Percentiles rank a stretch among this genome's conserved stretches.
Evolutionary conservation across 2,329 filamentous ascomycete species (phyloP).

Genomic region (Madurella mycetomatis): DNA sequence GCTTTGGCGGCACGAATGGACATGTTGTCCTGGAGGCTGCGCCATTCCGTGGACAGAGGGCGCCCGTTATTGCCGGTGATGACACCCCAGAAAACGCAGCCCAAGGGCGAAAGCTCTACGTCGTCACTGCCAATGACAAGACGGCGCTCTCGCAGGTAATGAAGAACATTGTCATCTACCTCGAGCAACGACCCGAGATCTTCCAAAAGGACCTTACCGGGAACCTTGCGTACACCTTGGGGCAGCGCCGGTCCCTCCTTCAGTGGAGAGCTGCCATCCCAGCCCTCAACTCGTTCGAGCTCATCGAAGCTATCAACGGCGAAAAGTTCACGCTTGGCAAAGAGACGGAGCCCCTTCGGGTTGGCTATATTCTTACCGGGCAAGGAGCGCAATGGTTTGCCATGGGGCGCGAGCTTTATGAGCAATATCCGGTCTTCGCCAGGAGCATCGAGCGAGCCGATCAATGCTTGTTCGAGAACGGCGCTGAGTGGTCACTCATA

Average conservation of each 20-base stretch:
- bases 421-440: conserved; percentile 35
- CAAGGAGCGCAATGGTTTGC: conserved; percentile 40
- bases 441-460: conserved; percentile 35
- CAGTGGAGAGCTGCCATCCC: conserved; percentile 42
- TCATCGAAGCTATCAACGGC: conserved; percentile 41
- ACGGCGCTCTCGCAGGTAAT: conserved; percentile 32
- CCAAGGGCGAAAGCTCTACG: conserved; percentile 38
- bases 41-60: conserved; percentile 31
- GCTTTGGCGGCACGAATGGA: conserved; percentile 44
- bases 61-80: conserved; percentile 29
- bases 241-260: conserved; percentile 41
- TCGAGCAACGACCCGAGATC: conserved; percentile 41
- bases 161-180: conserved; percentile 38
- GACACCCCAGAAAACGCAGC: conserved; percentile 26
- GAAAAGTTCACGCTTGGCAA: conserved; percentile 34
- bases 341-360: conserved; percentile 33
- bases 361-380: conserved; percentile 41
- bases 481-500: conserved; percentile 35
- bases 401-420: conserved; percentile 40
- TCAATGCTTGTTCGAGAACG: conserved; percentile 28
- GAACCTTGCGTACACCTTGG: conserved; percentile 46
- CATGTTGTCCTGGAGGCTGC: conserved; percentile 40
- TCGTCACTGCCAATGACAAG: conserved; percentile 41
- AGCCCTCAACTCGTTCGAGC: conserved; percentile 41
- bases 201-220: conserved; percentile 42